Conservation (phyloP, 805 yeast genomes). For the Brettanomyces naardenensis region DNA sequence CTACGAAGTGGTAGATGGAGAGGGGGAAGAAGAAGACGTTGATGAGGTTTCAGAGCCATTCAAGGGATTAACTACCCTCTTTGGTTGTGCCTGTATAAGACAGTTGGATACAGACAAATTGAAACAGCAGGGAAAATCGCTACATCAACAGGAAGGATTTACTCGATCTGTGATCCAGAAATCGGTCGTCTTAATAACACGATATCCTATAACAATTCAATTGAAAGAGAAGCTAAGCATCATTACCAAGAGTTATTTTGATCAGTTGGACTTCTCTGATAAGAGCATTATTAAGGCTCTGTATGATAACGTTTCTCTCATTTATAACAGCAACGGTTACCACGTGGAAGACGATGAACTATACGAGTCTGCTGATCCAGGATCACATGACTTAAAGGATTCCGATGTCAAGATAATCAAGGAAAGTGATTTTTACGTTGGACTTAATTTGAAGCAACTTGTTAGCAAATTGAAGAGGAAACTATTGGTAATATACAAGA, state of each 20-base stretch:
- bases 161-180: slow-evolving; percentile 82
- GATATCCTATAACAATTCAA: slow-evolving; percentile 82
- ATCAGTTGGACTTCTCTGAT: slow-evolving; percentile 73
- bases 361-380: slow-evolving; percentile 13
- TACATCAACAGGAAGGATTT: slow-evolving; percentile 9
- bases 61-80: slow-evolving; percentile 52
- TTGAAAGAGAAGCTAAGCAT: slow-evolving; percentile 85
- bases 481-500: slow-evolving; percentile 63
- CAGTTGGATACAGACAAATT: slow-evolving; percentile 65
- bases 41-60: slow-evolving; percentile 14
- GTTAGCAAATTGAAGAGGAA: slow-evolving; percentile 51
- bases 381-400: background rate
- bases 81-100: slow-evolving; percentile 90
- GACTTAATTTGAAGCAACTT: slow-evolving; percentile 62
- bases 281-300: slow-evolving; percentile 57
- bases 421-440: slow-evolving; percentile 62
- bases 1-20: slow-evolving; percentile 6
- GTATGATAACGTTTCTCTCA: slow-evolving; percentile 53
- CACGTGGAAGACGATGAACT: slow-evolving; percentile 24
- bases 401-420: slow-evolving; percentile 22
- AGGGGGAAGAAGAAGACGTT: slow-evolving; percentile 9
- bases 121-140: slow-evolving; percentile 5
- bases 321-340: slow-evolving; percentile 27
- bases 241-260: slow-evolving; percentile 78
- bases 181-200: slow-evolving; percentile 71